phyloP scores from a whole-genome alignment of 495 filamentous ascomycete species.

The Aspergillus avenaceus region DNA sequence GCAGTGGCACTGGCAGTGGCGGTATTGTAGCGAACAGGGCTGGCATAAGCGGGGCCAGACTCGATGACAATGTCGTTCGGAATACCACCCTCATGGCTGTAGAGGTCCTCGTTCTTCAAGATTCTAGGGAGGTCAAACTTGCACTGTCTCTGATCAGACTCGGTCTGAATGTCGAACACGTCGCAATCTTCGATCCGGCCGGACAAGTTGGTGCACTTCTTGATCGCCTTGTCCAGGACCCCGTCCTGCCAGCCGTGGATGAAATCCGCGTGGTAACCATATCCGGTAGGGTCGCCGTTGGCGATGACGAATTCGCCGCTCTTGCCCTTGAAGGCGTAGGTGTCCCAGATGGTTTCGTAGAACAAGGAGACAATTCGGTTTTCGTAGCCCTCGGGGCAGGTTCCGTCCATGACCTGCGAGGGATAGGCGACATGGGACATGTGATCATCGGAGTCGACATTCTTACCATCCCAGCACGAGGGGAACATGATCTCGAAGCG shows the following conservation, averaged over 20 bases:
- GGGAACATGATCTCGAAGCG: constrained; percentile 86
- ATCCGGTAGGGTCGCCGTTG: constrained; percentile 79
- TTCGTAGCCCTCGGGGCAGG: constrained; percentile 71
- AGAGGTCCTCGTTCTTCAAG: constrained; percentile 34
- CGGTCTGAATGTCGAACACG: constrained; percentile 53
- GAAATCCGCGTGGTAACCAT: constrained; percentile 83
- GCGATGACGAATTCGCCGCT: constrained; percentile 74
- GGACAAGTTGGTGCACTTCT: constrained; percentile 46
- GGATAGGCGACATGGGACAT: constrained; percentile 76
- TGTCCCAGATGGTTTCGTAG: constrained; percentile 86
- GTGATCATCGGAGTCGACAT: constrained; percentile 58
- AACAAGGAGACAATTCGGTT: constrained; percentile 69
- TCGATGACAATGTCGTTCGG: constrained; percentile 50
- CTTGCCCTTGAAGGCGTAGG: constrained; percentile 60
- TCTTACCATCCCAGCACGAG: constrained; percentile 82
- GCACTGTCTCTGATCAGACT: constrained; percentile 35
- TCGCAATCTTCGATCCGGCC: constrained; percentile 54
- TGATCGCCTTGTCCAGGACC: constrained; percentile 37
- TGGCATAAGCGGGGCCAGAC: constrained; percentile 49
- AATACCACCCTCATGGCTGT: constrained; percentile 37
- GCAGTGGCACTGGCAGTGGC: constrained; percentile 6
- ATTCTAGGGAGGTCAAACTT: constrained; percentile 42
- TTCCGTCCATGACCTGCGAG: constrained; percentile 65
- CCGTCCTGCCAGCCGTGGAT: constrained; percentile 71
- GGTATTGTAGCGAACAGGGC: constrained; percentile 16